phyloP scores from a whole-genome alignment of 129 eudicot genomes.

The Helianthus tuberosus region DNA sequence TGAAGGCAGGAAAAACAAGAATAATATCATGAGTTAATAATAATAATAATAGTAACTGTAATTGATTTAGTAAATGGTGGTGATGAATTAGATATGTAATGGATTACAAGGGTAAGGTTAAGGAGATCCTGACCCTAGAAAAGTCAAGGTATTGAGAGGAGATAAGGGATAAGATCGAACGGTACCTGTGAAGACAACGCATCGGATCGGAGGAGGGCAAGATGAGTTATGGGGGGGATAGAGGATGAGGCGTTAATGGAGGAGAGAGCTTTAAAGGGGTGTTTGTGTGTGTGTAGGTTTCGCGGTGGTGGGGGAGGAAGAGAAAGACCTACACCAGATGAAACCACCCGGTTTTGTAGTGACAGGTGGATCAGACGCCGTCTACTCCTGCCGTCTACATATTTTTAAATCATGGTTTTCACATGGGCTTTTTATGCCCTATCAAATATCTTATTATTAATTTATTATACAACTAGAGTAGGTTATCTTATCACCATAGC shows the following conservation, averaged over 20 bases:
- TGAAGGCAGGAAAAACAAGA: background rate
- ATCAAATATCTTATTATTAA: too few relatives aligned
- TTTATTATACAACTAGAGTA: too few relatives aligned
- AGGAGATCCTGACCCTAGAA: slow-evolving; percentile 38
- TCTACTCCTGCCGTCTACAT: slow-evolving; percentile 20
- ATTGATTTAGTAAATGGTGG: background rate
- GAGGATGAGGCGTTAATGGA: slow-evolving; percentile 27
- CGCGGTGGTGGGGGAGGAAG: slow-evolving; percentile 7
- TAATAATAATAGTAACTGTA: too few relatives aligned
- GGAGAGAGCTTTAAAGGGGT: slow-evolving; percentile 29
- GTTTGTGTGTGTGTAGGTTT: background rate
- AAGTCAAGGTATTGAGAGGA: slow-evolving; percentile 47
- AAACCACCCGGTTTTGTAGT: slow-evolving; percentile 34
- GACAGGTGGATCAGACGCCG: slow-evolving; percentile 36
- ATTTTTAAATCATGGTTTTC: background rate
- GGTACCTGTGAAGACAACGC: slow-evolving; percentile 68
- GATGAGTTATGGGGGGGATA: background rate
- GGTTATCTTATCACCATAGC: too few relatives aligned
- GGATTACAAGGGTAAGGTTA: background rate
- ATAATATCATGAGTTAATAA: background rate
- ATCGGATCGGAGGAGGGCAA: slow-evolving; percentile 32
- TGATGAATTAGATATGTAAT: background rate
- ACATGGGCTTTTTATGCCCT: background rate
- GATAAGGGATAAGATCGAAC: slow-evolving; percentile 52
- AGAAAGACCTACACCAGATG: slow-evolving; percentile 46